Evolutionary conservation across 2,329 filamentous ascomycete species (phyloP).

Genomic region (Curvularia lunata): DNA sequence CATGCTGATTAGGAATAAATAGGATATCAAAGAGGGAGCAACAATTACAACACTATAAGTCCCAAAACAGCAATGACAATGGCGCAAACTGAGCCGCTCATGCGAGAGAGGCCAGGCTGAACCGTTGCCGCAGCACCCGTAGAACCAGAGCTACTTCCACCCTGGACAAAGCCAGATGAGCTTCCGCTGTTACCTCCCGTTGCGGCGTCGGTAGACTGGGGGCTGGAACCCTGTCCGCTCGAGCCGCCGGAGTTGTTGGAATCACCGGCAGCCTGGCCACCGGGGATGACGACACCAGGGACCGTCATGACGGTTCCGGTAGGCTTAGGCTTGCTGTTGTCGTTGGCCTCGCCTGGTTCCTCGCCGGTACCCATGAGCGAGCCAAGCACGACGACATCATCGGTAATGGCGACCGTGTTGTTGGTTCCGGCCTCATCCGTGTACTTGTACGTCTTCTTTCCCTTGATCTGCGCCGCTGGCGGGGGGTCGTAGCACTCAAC

Average conservation of each 20-base stretch:
- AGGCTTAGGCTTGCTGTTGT: slow-evolving; percentile 37
- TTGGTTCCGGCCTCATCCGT: slow-evolving; percentile 70
- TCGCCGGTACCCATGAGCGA: slow-evolving; percentile 82
- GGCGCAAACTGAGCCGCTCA: not conserved
- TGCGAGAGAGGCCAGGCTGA: not conserved
- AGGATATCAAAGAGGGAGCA: not conserved
- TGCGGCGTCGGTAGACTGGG: slow-evolving; percentile 6
- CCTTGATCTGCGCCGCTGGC: slow-evolving; percentile 66
- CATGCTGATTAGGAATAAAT: not conserved
- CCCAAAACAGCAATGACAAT: slow-evolving; percentile 5
- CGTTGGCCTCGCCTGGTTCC: slow-evolving; percentile 62
- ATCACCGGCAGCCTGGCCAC: slow-evolving; percentile 49
- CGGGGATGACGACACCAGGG: slow-evolving; percentile 63
- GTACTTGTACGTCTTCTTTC: slow-evolving; percentile 76
- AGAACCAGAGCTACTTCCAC: not conserved
- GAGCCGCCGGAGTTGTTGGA: not conserved
- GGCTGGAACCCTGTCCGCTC: slow-evolving; percentile 2
- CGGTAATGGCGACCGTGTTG: slow-evolving; percentile 73
- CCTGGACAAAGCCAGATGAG: not conserved
- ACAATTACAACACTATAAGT: slow-evolving; percentile 1
- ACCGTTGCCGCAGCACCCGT: not conserved
- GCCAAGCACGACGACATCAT: slow-evolving; percentile 76
- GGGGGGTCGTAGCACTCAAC: slow-evolving; percentile 90
- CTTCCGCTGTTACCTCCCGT: not conserved
- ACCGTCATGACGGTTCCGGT: slow-evolving; percentile 55